phyloP scores from a whole-genome alignment of 2,329 filamentous ascomycete genomes.

The Monilinia vaccinii-corymbosi region DNA sequence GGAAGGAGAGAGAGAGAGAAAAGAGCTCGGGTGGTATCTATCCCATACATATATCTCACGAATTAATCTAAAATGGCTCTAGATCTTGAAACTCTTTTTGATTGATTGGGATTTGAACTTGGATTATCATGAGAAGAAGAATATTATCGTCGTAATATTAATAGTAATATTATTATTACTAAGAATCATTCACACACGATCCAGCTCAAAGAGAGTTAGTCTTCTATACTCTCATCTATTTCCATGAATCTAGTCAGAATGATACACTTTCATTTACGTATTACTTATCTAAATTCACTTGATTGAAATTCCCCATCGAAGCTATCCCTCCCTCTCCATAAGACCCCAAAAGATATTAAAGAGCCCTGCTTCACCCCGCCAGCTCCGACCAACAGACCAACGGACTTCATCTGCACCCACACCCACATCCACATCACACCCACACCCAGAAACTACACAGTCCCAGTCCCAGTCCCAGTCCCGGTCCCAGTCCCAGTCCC shows the following conservation, averaged over 20 bases:
- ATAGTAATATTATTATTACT: too few species aligned
- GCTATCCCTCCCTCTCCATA: too few species aligned
- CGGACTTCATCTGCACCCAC: not conserved
- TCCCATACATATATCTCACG: not conserved
- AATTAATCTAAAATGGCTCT: not conserved
- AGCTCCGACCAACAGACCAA: slow-evolving; percentile 6
- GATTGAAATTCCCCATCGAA: too few species aligned
- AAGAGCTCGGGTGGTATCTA: not conserved
- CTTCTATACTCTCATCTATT: not conserved
- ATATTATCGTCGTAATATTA: too few species aligned
- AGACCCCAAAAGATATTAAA: not conserved
- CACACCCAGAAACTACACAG: not conserved
- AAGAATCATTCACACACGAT: not conserved
- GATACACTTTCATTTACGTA: not conserved
- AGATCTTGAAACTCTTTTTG: not conserved
- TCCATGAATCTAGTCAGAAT: too few species aligned
- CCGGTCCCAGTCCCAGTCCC: too few species aligned
- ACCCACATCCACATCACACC: slow-evolving; percentile 12
- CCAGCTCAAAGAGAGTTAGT: not conserved
- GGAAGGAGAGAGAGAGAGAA: too few species aligned
- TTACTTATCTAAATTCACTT: too few species aligned
- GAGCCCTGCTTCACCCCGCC: slow-evolving; percentile 6
- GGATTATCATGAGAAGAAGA: too few species aligned
- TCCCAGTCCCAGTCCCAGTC: too few species aligned
- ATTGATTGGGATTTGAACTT: not conserved